Base-by-base conservation (phyloP, 345 rosid genomes). In the Kernera saxatilis region DNA sequence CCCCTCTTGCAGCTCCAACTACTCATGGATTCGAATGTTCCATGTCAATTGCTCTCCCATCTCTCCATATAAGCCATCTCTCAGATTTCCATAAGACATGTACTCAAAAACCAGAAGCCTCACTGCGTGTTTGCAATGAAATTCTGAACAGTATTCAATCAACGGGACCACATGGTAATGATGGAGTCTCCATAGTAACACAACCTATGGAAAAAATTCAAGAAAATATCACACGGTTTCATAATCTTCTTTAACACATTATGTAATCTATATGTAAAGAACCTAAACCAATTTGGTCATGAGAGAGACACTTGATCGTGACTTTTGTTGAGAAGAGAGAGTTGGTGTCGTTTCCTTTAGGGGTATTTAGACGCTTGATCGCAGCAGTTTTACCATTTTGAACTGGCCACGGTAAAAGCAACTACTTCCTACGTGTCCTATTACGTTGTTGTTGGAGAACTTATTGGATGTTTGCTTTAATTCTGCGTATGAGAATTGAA, bases 1-100 rank as follows among this genome's bases (percentile, higher is more conserved):
- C 86, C 8, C 99, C 99, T 83, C 92, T 89, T 25, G 96, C 99
- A 66, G 96, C 97, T 82, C 97, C 97, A 50, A 91, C n/a, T n/a
- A n/a, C n/a, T n/a, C n/a, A n/a, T n/a, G 84, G 78, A 89, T 82
- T 69, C 99, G 88, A 29, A 86, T 84, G 71, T 84, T 84, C 99
- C 99, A 94, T 48, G 77, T 81, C 87, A 89, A 74, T 49, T 70
- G 84, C 83, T 83, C 92, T 14, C 88, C 96, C 2, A 65, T 35
- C 55, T 62, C 67, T 40, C 93, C 88, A 49, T 94, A 92, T 71
- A 94, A 78, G 78, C 92, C 85, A 71, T 88, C 96, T 81, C 99
- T 86, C 45, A 94, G 74, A 64, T 84, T 91, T 59, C 97, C 97
- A 19, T 84, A 85, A 44, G 86, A 82, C 89, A 94, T 76, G 77